Evolutionary conservation across 208 protist species (phyloP).

Genomic region (Acanthamoeba divionensis): DNA sequence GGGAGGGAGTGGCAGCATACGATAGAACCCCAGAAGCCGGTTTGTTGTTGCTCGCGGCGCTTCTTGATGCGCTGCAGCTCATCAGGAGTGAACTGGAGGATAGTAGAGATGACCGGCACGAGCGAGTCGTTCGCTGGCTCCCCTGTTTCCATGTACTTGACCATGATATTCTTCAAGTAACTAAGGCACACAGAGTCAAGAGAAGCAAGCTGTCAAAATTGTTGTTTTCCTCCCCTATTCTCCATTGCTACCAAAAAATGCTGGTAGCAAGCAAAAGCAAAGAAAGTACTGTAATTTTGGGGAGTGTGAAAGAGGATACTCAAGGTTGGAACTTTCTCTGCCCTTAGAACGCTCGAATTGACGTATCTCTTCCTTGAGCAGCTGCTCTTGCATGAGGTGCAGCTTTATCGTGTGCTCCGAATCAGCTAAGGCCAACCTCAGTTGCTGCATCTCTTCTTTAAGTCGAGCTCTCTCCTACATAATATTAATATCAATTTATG

Average conservation of each 20-base stretch:
- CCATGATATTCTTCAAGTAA: conserved; percentile 57
- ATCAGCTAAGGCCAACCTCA: neutral
- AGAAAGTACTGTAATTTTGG: too few species aligned
- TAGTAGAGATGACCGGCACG: conserved; percentile 6
- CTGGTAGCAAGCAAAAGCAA: too few species aligned
- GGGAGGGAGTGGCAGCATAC: neutral
- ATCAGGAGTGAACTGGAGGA: conserved; percentile 49
- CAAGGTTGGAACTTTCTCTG: neutral
- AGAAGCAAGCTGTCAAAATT: too few species aligned
- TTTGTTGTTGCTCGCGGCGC: neutral
- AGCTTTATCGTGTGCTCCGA: conserved; percentile 18
- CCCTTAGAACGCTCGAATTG: neutral
- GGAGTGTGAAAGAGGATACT: neutral
- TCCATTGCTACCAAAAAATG: too few species aligned
- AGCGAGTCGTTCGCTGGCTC: conserved; percentile 24
- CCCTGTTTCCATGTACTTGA: conserved; percentile 50
- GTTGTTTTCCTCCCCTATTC: too few species aligned
- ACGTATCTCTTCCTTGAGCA: conserved; percentile 9
- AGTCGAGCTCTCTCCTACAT: neutral
- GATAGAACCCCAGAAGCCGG: neutral
- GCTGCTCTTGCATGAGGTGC: conserved; percentile 22
- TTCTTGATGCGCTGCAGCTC: conserved; percentile 35
- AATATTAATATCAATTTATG: neutral
- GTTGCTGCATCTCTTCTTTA: neutral
- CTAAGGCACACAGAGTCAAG: too few species aligned